A percentile compares a stretch with the other conserved stretches of the same genome.
These are phyloP conservation scores for Parasarocladium wereldwijsianum DNA, from an alignment of 2,329 filamentous ascomycete species.

Conservation along the genomic window DNA sequence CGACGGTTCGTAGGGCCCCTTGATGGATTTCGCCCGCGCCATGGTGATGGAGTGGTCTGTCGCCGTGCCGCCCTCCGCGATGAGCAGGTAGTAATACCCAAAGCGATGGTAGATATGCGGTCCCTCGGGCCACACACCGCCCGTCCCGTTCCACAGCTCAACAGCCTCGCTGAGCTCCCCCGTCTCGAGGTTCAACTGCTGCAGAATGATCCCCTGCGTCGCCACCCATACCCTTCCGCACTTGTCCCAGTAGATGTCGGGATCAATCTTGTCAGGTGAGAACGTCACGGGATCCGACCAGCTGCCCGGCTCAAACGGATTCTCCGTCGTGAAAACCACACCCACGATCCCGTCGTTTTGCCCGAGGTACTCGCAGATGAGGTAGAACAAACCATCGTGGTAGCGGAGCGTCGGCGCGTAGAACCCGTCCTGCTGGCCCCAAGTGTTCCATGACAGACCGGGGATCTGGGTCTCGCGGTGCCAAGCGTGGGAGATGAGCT, in stretches of 20 bases:
- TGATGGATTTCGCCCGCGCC: constrained; percentile 17
- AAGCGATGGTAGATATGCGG: constrained; percentile 32
- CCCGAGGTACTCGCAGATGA: constrained; percentile 9
- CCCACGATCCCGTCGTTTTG: constrained; percentile 5
- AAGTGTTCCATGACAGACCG: constrained; percentile 5
- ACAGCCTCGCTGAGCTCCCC: constrained; percentile 22
- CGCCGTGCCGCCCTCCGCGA: constrained; percentile 28
- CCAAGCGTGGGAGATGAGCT: constrained; percentile 12
- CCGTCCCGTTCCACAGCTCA: constrained; percentile 32
- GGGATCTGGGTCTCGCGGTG: constrained; percentile 5
- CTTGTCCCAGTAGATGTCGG: constrained; percentile 35
- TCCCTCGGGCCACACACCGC: constrained; percentile 29
- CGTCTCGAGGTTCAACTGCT: constrained; percentile 23
- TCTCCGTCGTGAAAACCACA: constrained; percentile 7
- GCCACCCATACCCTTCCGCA: constrained; percentile 38
- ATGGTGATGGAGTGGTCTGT: constrained; percentile 21
- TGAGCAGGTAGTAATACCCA: constrained; percentile 27
- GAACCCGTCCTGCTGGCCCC: constrained; percentile 8
- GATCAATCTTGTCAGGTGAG: constrained; percentile 22
- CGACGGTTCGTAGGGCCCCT: constrained; percentile 21
- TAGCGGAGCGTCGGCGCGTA: constrained; percentile 29
- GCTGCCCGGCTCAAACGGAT: constrained; percentile 9
- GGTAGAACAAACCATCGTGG: constrained; percentile 9
- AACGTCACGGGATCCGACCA: constrained; percentile 15
- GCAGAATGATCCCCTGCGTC: constrained; percentile 13